Evolutionary conservation across 352 stramenopile genomes (phyloP).

Genomic region (Plasmopara viticola): DNA sequence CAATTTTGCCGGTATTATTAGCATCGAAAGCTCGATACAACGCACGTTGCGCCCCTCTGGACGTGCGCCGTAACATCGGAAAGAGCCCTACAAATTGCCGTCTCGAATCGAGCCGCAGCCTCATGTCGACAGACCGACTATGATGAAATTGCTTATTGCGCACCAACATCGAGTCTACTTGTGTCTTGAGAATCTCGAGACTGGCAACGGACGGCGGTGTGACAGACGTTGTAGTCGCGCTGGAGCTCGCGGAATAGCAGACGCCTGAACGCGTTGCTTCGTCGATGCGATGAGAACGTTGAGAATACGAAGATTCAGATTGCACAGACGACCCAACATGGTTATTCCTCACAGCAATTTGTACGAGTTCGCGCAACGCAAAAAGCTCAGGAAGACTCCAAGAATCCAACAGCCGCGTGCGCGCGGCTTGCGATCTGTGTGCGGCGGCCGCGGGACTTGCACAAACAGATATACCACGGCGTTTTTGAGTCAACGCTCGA

Average conservation of each 20-base stretch:
- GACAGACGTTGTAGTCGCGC: constrained; percentile 16
- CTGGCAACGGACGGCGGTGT: constrained; percentile 11
- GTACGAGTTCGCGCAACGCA: constrained; percentile 48
- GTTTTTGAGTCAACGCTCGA: background rate
- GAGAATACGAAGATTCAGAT: background rate
- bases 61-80: constrained; percentile 31
- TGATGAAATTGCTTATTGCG: constrained; percentile 40
- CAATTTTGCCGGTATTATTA: constrained; percentile 34
- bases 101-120: constrained; percentile 35
- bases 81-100: constrained; percentile 55
- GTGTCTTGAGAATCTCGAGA: constrained; percentile 14
- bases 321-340: too few relatives aligned
- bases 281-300: constrained; percentile 5
- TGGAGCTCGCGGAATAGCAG: constrained; percentile 23
- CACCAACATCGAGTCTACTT: constrained; percentile 26
- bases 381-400: constrained; percentile 54
- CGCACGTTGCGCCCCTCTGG: constrained; percentile 24
- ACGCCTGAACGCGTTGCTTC: constrained; percentile 7
- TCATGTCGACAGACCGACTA: constrained; percentile 29
- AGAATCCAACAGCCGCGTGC: constrained; percentile 37
- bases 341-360: constrained; percentile 27
- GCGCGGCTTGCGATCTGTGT: constrained; percentile 17
- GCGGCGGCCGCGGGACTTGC: constrained; percentile 2
- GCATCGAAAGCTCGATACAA: constrained; percentile 50
- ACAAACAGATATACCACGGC: constrained; percentile 3